Conservation (phyloP, 1,284 basidiomycete species). For the Papiliotrema flavescens region DNA sequence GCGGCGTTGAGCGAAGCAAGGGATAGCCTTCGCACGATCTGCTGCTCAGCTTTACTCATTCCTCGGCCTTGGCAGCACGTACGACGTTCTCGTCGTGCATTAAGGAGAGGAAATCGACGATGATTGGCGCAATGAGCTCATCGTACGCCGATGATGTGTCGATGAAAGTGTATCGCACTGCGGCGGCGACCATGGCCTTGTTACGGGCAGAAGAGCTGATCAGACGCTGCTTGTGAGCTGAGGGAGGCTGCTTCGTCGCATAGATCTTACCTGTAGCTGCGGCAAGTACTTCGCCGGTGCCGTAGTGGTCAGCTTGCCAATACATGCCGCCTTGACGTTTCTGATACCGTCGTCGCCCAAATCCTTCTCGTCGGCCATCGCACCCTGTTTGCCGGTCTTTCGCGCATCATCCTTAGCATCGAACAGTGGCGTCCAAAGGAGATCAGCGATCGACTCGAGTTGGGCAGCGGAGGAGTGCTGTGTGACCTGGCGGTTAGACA, state of each 20-base stretch:
- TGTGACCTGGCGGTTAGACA: conserved; percentile 61
- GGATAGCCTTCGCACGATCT: conserved; percentile 83
- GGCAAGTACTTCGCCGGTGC: conserved; percentile 84
- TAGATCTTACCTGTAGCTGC: conserved; percentile 70
- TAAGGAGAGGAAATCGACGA: conserved; percentile 85
- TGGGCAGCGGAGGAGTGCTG: conserved; percentile 80
- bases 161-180: conserved; percentile 91
- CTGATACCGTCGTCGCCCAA: conserved; percentile 84
- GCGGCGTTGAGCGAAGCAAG: conserved; percentile 88
- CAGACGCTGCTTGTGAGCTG: conserved; percentile 54
- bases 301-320: conserved; percentile 89
- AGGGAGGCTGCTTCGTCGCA: neutral
- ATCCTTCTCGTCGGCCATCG: conserved; percentile 5
- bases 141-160: conserved; percentile 81
- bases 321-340: conserved; percentile 92
- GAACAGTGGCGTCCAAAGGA: conserved; percentile 86
- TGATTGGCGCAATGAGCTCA: conserved; percentile 75
- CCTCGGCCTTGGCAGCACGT: conserved; percentile 24
- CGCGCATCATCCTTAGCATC: conserved; percentile 58
- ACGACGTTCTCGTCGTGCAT: conserved; percentile 84
- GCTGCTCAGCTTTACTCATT: neutral
- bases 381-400: conserved; percentile 15
- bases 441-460: conserved; percentile 76
- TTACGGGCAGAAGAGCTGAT: conserved; percentile 56
- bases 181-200: conserved; percentile 84